A percentile compares a stretch with the other conserved stretches of the same genome.
Conservation (phyloP, 2,329 filamentous ascomycete species). For the Fusarium redolens region DNA sequence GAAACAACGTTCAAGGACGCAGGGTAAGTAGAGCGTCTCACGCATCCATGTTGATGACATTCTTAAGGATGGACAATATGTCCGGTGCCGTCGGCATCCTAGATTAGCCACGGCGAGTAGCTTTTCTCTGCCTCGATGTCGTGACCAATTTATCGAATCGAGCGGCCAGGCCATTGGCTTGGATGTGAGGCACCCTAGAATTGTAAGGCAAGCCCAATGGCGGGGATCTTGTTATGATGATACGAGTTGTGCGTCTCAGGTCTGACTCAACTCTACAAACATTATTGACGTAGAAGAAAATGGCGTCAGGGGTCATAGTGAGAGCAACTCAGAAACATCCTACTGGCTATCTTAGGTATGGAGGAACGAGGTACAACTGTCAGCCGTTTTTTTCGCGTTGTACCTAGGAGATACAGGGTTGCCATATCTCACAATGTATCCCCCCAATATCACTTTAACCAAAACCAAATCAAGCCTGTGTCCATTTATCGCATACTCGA, state of each 20-base stretch:
- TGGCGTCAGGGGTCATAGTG: background rate
- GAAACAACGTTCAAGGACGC: background rate
- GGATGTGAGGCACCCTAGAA: background rate
- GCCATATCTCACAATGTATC: background rate
- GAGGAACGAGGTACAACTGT: background rate
- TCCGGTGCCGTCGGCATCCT: slow-evolving; percentile 10
- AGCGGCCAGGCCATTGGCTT: background rate
- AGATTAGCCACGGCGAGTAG: background rate
- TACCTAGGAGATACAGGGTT: background rate
- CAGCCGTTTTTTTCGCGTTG: background rate
- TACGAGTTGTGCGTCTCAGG: background rate
- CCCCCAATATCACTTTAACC: background rate
- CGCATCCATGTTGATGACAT: background rate
- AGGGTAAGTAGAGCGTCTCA: slow-evolving; percentile 15
- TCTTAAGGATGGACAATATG: background rate
- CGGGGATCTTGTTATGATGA: background rate
- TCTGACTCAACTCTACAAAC: background rate
- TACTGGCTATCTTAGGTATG: background rate
- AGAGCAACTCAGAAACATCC: background rate
- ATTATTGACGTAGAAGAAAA: background rate
- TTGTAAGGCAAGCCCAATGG: background rate
- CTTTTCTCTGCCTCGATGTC: background rate
- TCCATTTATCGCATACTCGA: background rate
- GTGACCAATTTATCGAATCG: background rate
- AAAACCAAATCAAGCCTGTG: background rate